These are phyloP conservation scores for Actinomortierella wolfii DNA, from an alignment of 371 early-diverging fungal genomes.

Conservation along the genomic window DNA sequence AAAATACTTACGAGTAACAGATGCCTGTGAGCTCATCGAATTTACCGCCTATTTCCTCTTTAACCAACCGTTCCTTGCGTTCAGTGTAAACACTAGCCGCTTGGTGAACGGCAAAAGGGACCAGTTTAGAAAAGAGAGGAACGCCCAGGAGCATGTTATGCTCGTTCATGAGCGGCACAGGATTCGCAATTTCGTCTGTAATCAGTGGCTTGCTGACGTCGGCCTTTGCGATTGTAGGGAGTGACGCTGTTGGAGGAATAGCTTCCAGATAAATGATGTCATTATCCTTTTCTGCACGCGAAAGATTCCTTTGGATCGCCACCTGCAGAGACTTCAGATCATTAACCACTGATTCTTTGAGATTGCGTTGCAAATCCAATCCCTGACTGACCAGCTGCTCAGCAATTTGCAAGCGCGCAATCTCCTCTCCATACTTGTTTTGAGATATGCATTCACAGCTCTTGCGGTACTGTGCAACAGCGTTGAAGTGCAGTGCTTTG, in stretches of 20 bases:
- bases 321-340: constrained; percentile 54
- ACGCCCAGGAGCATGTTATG: constrained; percentile 58
- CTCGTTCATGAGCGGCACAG: constrained; percentile 51
- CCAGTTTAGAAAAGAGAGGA: constrained; percentile 82
- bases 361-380: constrained; percentile 43
- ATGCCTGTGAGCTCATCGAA: constrained; percentile 66
- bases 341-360: constrained; percentile 44
- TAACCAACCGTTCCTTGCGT: constrained; percentile 73
- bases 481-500: constrained; percentile 73
- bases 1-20: constrained; percentile 54
- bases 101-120: constrained; percentile 91
- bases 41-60: constrained; percentile 62
- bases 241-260: constrained; percentile 65
- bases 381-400: constrained; percentile 53
- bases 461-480: constrained; percentile 79
- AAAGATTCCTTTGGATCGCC: constrained; percentile 60
- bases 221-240: constrained; percentile 69
- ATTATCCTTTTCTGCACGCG: constrained; percentile 86
- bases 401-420: constrained; percentile 73
- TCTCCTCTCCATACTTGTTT: constrained; percentile 85
- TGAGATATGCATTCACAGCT: constrained; percentile 69
- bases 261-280: constrained; percentile 84
- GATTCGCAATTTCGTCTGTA: constrained; percentile 50
- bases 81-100: constrained; percentile 82
- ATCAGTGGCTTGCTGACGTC: constrained; percentile 62